phyloP scores from a whole-genome alignment of 768 basidiomycete species.

The Suillus bovinus region DNA sequence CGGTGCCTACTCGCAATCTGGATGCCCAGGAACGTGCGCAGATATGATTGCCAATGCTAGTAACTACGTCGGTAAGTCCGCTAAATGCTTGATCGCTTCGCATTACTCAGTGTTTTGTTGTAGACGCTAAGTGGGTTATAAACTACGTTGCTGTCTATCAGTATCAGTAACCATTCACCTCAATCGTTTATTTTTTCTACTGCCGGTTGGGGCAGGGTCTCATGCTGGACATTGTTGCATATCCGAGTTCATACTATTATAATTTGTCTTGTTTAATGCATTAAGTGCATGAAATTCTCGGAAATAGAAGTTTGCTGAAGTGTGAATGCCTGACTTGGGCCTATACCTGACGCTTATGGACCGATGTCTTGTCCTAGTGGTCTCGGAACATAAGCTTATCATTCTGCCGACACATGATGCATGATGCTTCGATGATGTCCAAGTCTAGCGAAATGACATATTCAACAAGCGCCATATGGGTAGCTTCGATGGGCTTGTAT shows the following conservation, averaged over 20 bases:
- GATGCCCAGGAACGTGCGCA: conserved; percentile 45
- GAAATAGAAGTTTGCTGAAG: neutral
- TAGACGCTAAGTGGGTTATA: conserved; percentile 58
- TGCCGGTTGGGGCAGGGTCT: neutral
- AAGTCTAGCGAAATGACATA: too few relatives aligned
- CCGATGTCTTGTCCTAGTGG: too few relatives aligned
- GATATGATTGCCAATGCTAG: conserved; percentile 52
- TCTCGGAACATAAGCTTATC: too few relatives aligned
- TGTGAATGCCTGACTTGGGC: neutral
- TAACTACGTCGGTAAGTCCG: conserved; percentile 49
- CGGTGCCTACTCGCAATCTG: conserved; percentile 25
- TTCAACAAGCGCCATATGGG: too few relatives aligned
- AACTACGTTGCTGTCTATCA: conserved; percentile 59
- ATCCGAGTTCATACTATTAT: neutral
- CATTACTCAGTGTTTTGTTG: neutral
- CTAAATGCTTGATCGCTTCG: conserved; percentile 21
- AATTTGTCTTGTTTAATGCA: neutral
- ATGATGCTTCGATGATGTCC: too few relatives aligned
- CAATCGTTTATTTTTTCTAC: neutral
- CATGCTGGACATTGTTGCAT: neutral
- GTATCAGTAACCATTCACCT: conserved; percentile 35
- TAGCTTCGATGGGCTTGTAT: too few relatives aligned
- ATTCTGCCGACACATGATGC: too few relatives aligned
- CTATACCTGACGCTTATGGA: neutral
- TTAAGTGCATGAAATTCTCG: neutral